phyloP scores from a whole-genome alignment of 2,329 filamentous ascomycete species.

The Pseudopithomyces chartarum region DNA sequence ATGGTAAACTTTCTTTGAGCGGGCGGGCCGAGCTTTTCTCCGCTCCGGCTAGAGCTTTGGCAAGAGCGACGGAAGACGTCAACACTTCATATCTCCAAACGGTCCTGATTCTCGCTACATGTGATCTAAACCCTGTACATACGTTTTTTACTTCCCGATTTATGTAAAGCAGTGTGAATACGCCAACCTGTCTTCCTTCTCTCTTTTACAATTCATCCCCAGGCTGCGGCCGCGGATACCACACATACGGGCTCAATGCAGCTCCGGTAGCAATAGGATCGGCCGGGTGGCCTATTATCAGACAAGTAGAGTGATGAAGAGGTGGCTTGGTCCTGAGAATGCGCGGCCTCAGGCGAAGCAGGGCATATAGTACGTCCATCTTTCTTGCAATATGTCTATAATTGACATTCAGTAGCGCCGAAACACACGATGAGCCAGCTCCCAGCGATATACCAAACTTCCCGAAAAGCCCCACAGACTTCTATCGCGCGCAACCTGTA shows the following conservation, averaged over 20 bases:
- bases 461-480: slow-evolving; percentile 26
- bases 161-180: slow-evolving; percentile 16
- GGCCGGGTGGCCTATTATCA: slow-evolving; percentile 51
- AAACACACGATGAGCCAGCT: slow-evolving; percentile 17
- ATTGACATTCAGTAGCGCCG: slow-evolving; percentile 21
- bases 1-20: slow-evolving; percentile 7
- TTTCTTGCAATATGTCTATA: not conserved
- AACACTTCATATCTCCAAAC: slow-evolving; percentile 14
- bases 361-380: slow-evolving; percentile 14
- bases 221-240: slow-evolving; percentile 54
- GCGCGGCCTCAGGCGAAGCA: slow-evolving; percentile 18
- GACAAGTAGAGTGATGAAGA: slow-evolving; percentile 23
- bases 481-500: slow-evolving; percentile 38
- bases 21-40: slow-evolving; percentile 13
- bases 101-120: slow-evolving; percentile 10
- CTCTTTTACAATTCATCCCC: slow-evolving; percentile 43
- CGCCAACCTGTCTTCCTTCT: slow-evolving; percentile 52
- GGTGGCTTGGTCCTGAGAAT: slow-evolving; percentile 23
- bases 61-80: not conserved
- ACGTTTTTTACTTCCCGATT: slow-evolving; percentile 4
- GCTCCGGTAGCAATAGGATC: slow-evolving; percentile 46
- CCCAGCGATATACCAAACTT: not conserved
- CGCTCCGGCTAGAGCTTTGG: slow-evolving; percentile 9
- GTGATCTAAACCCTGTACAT: slow-evolving; percentile 4
- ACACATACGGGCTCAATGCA: slow-evolving; percentile 46